phyloP scores from a whole-genome alignment of 257 asterid species.

The Petunia axillaris region DNA sequence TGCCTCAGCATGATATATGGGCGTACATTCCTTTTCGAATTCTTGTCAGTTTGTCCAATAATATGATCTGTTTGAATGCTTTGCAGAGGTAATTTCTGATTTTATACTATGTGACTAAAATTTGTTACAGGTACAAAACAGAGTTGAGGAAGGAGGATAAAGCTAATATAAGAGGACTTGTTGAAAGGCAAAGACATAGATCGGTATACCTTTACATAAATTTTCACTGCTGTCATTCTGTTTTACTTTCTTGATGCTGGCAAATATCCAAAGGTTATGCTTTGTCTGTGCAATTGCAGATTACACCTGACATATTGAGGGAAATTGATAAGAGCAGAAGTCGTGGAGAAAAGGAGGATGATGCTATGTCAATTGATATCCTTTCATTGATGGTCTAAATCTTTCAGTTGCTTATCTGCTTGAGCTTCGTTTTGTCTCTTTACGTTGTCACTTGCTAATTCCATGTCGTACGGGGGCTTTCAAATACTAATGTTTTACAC shows the following conservation, averaged over 20 bases:
- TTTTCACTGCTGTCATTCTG: neutral
- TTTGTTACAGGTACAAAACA: slow-evolving; percentile 68
- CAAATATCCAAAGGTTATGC: neutral
- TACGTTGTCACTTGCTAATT: slow-evolving; percentile 17
- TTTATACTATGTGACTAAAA: neutral
- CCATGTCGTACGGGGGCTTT: neutral
- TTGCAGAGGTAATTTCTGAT: slow-evolving; percentile 11
- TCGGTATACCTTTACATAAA: slow-evolving; percentile 54
- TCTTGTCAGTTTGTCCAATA: slow-evolving; percentile 21
- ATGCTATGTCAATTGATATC: slow-evolving; percentile 79
- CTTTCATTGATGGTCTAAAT: slow-evolving; percentile 40
- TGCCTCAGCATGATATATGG: neutral
- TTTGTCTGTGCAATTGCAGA: slow-evolving; percentile 52
- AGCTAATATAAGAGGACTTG: slow-evolving; percentile 55
- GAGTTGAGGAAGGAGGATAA: slow-evolving; percentile 90
- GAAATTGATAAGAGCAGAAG: slow-evolving; percentile 85
- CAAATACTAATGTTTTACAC: neutral
- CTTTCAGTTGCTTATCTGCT: slow-evolving; percentile 7
- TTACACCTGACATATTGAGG: slow-evolving; percentile 88
- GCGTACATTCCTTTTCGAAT: neutral
- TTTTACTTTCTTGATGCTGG: neutral
- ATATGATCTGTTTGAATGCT: neutral
- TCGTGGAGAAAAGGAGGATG: slow-evolving; percentile 92
- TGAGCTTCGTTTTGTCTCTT: neutral
- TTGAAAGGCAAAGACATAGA: slow-evolving; percentile 78